Base-by-base conservation (phyloP, 2,329 filamentous ascomycete species). In the Aspergillus sp. region DNA sequence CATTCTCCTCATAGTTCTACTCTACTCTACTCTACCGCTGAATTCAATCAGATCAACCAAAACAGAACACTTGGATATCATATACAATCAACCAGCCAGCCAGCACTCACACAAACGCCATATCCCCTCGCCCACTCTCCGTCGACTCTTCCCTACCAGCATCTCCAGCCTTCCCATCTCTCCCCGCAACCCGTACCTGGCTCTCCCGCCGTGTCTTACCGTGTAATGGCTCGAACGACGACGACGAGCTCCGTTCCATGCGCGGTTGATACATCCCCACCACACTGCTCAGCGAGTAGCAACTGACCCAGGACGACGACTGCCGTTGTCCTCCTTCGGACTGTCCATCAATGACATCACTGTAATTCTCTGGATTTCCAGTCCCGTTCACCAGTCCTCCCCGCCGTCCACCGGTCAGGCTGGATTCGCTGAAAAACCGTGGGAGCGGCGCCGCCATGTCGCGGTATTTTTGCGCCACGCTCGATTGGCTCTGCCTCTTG, bases 381-480 rank as follows among this genome's bases (percentile, higher is more conserved):
- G 3, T 7, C 8, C 7, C 13, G 13, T 13, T 12, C 12, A 37
- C 25, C 15, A 30, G 39, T 29, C 35, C 39, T 10, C 41, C 46
- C 2, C 40, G 52, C 16, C 41, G 44, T 22, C 36, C 33, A 40
- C 49, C 51, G 30, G 34, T 41, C 32, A 61, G 31, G 34, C 55
- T 60, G 12, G 45, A 41, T 24, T 60, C 53, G 26, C 56, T 60
- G 47, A 51, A 57, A 37, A 57, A 58, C 12, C 50, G 53, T 6
- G 57, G 57, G 8, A 61, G 45, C 2, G 57, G 55, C 7, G 55
- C 47, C 32, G 60, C 55, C 11, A 53, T 49, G 7, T 53, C 51
- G 1, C 55, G 55, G 35, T 61, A 60, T 29, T 58, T 51, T 28
- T 57, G 55, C 7, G 57, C 57, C n/a, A 59, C 37, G 33, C 53